Evolutionary conservation across 805 yeast genomes (phyloP), one percentile per base, ranked within the genome.

Genomic region (Pichia thaimueangensis): DNA sequence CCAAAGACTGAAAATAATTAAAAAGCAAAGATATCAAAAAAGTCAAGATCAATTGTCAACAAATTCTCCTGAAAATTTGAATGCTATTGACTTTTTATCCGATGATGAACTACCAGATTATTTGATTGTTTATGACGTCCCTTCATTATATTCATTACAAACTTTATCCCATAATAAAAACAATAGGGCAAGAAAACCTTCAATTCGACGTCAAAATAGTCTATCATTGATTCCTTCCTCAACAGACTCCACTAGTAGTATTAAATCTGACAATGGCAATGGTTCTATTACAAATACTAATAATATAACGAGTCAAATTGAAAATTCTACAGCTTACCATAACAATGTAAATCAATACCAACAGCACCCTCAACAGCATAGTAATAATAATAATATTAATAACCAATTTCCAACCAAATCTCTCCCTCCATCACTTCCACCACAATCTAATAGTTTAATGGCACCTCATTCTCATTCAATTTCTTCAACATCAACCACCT

Each of bases 71-170:
- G 47, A 41, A 23, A 27, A 46, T 20, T 27, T 47, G 12, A 60
- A 57, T 25, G 60, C 60, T 30, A 58, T 62, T 15, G 71, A 65
- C 35, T 58, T 54, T 16, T 41, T 62, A 6, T 76, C 74, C 15
- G 82, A 77, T 49, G 77, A 74, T 45, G 73, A 75, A 44, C 60
- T 76, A 32, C 78, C 78, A 1, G 76, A 70, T 33, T 72, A 72
- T 42, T 60, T 70, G 19, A 66, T 72, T 19, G 73, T 80, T 45
- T 81, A 66, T 60, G 80, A 82, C 51, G 83, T 82, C 16, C 88
- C 88, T 3, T 60, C 77, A 40, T 70, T 83, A 0, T 80, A 76
- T 37, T 71, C 82, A 0, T 59, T 80, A 16, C 65, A 58, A 6
- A 59, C 69, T 11, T 48, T 67, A 15, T 48, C 64, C n/a, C 60